Conservation (phyloP, 2,329 filamentous ascomycete species). For the Fusarium setosum region DNA sequence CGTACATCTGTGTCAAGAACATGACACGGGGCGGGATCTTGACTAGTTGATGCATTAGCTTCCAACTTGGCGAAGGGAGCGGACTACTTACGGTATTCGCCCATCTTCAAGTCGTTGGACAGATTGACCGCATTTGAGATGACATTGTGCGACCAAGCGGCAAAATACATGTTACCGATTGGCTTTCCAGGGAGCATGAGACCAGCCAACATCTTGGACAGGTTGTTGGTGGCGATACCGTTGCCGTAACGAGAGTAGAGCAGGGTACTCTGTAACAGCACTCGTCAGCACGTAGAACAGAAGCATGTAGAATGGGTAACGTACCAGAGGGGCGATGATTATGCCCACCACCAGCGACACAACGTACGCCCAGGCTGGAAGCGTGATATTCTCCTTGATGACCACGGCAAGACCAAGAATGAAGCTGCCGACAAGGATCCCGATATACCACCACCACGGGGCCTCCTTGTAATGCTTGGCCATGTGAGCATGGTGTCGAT, state of each 20-base stretch:
- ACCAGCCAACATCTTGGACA: constrained; percentile 68
- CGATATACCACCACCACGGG: constrained; percentile 60
- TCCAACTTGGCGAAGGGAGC: fast-evolving
- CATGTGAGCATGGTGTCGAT: constrained; percentile 66
- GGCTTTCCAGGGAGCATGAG: constrained; percentile 62
- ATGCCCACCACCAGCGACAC: constrained; percentile 56
- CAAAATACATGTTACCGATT: constrained; percentile 68
- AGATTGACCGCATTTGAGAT: constrained; percentile 62
- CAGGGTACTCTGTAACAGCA: constrained; percentile 56
- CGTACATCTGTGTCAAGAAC: constrained; percentile 67
- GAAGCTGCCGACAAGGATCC: constrained; percentile 56
- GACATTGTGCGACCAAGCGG: constrained; percentile 68
- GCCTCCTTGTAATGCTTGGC: constrained; percentile 62
- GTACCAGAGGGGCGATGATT: constrained; percentile 63
- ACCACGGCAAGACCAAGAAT: constrained; percentile 59
- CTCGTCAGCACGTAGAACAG: background rate
- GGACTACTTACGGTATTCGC: constrained; percentile 62
- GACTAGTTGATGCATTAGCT: constrained; percentile 48
- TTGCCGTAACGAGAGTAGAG: constrained; percentile 65
- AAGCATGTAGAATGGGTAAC: constrained; percentile 22
- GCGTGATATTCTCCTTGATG: constrained; percentile 57
- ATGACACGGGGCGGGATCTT: constrained; percentile 67
- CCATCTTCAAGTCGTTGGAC: constrained; percentile 66
- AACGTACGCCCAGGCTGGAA: constrained; percentile 60
- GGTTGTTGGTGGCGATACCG: constrained; percentile 68